These are phyloP conservation scores for Rosa persica DNA, from an alignment of 306 rosid genomes.

Conservation along the genomic window DNA sequence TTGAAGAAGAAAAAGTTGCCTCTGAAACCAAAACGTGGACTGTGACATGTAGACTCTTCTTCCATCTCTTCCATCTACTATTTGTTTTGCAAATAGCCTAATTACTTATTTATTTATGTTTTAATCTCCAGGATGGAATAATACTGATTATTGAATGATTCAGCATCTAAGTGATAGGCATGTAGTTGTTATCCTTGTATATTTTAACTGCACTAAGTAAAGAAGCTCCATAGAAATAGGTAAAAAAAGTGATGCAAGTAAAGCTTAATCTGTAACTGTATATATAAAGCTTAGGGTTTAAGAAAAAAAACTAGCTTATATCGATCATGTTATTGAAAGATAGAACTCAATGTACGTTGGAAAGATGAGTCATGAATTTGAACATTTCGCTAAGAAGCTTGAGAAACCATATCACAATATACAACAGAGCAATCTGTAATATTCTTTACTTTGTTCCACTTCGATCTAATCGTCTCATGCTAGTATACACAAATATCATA, in stretches of 20 bases:
- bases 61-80: neutral
- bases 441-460: neutral
- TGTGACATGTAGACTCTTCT: conserved; percentile 11
- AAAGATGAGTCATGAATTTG: neutral
- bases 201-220: neutral
- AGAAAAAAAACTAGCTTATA: neutral
- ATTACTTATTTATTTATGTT: neutral
- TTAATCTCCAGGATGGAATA: neutral
- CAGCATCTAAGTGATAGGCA: neutral
- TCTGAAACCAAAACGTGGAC: conserved; percentile 25
- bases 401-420: conserved; percentile 1
- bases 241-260: neutral
- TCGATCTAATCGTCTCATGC: neutral
- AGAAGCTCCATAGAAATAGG: neutral
- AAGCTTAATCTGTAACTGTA: neutral
- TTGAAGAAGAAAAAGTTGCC: conserved; percentile 39
- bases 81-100: neutral
- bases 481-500: neutral
- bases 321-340: neutral
- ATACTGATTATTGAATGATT: neutral
- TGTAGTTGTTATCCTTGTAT: neutral
- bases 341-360: neutral
- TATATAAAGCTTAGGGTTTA: neutral
- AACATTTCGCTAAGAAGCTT: neutral
- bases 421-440: neutral